Evolutionary conservation across 257 asterid species (phyloP), one percentile per base, ranked within the genome.

Genomic region (Buddleja alternifolia): DNA sequence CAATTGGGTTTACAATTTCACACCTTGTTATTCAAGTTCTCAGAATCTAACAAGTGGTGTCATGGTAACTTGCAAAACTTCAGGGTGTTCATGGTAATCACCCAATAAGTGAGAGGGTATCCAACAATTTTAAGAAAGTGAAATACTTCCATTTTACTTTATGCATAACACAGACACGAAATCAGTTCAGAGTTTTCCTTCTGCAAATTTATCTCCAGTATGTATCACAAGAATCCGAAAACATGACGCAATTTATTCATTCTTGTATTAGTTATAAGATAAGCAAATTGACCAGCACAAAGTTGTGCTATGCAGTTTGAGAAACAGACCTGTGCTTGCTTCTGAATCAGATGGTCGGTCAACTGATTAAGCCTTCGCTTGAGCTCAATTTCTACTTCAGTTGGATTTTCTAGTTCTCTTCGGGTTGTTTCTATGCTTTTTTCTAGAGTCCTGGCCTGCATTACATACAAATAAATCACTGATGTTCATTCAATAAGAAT

Each of bases 301-400:
- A 46, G 46, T 55, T 76, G 40, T 12, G 54, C 21, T 76, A 46
- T 12, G 54, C 21, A n/a, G 58, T 63, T 64, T 46, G 50, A 62
- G 75, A 50, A 56, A 74, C 73, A 51, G 40, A 92, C 97, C 97
- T 92, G 96, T 77, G 96, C 92, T 84, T 92, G 97, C 82, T 89
- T 92, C 83, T 85, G 95, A 79, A 92, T 92, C 80, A 92, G 77
- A 79, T 87, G 95, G 81, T 92, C 96, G 20, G 97, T 89, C 76
- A 93, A 83, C 80, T 84, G 97, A 75, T 81, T 75, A 71, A 90
- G 98, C 86, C 95, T 86, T 74, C 85, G 90, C 89, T 84, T 90
- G 74, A 93, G 98, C 87, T 93, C 97, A 60, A 84, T 79, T 75
- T 93, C 98, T 60, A 93, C 85, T 84, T 86, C 95, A 62, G 90